A percentile compares a stretch with the other conserved stretches of the same genome.
Conservation (phyloP, 768 basidiomycete species). For the Pisolithus tinctorius region DNA sequence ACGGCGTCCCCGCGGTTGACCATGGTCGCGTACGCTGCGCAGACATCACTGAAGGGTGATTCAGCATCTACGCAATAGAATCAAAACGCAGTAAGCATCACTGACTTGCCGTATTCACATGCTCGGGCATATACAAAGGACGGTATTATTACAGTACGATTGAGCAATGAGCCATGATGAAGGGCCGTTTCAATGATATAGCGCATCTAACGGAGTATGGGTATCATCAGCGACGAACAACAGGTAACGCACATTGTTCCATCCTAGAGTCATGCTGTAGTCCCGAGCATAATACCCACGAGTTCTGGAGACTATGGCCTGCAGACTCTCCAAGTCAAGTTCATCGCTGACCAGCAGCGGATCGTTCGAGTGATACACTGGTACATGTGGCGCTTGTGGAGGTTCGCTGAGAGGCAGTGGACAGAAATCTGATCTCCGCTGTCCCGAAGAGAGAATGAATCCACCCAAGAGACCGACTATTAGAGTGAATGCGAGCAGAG, state of each 20-base stretch:
- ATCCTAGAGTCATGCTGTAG: conserved; percentile 37
- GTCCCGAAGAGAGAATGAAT: conserved; percentile 15
- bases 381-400: background rate
- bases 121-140: conserved; percentile 41
- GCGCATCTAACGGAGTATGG: conserved; percentile 29
- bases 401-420: conserved; percentile 7
- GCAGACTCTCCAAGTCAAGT: conserved; percentile 26
- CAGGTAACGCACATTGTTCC: conserved; percentile 37
- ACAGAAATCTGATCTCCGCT: conserved; percentile 14
- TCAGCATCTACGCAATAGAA: background rate
- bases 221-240: background rate
- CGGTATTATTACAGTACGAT: conserved; percentile 38
- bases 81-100: background rate
- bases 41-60: conserved; percentile 22
- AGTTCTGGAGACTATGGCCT: conserved; percentile 29
- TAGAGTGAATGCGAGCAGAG: conserved; percentile 16
- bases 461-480: conserved; percentile 21
- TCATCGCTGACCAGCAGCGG: conserved; percentile 15
- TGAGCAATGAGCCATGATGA: conserved; percentile 36
- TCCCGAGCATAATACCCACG: conserved; percentile 40
- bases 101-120: conserved; percentile 31
- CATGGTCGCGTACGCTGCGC: conserved; percentile 36
- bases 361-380: background rate
- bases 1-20: conserved; percentile 40
- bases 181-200: conserved; percentile 43